Conservation (phyloP, 1,284 basidiomycete species). For the Nidula niveotomentosa region DNA sequence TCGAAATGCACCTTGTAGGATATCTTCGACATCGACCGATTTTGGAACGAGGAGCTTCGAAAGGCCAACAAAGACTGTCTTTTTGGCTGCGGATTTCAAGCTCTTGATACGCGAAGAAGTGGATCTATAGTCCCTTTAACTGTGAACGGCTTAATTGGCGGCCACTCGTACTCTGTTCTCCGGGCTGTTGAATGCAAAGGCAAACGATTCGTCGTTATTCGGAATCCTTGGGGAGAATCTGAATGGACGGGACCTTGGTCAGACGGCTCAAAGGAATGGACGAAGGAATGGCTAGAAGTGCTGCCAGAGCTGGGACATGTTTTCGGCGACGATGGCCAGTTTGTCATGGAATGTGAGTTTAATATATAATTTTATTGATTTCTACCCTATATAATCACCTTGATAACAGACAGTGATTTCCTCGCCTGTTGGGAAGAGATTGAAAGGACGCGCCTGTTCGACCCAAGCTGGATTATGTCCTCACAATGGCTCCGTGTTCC, state of each 20-base stretch:
- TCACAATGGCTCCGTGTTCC: constrained; percentile 46
- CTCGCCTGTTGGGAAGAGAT: constrained; percentile 42
- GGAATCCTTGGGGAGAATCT: constrained; percentile 48
- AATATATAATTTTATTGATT: constrained; percentile 3
- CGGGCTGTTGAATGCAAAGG: constrained; percentile 42
- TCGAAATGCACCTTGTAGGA: constrained; percentile 19
- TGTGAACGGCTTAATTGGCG: constrained; percentile 29
- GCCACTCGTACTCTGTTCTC: constrained; percentile 49
- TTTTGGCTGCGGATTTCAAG: constrained; percentile 40
- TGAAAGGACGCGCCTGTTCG: constrained; percentile 46
- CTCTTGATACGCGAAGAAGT: constrained; percentile 23
- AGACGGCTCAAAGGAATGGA: constrained; percentile 55
- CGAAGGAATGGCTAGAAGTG: constrained; percentile 40
- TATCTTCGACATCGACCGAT: constrained; percentile 33
- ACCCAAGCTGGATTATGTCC: constrained; percentile 46
- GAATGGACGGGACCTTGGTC: constrained; percentile 55
- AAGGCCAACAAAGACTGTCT: constrained; percentile 41
- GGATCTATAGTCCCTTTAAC: constrained; percentile 6
- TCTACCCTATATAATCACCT: constrained; percentile 1
- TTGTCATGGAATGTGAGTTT: constrained; percentile 52
- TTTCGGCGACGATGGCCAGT: constrained; percentile 51
- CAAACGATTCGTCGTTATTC: constrained; percentile 44
- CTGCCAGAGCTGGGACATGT: constrained; percentile 34
- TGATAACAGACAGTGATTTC: constrained; percentile 42
- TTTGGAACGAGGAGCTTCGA: constrained; percentile 37